A percentile compares a stretch with the other conserved stretches of the same genome.
These are phyloP conservation scores for Bolboschoenoplectus hybrid DNA, from an alignment of 202 grass and related monocot genomes.

Conservation along the genomic window DNA sequence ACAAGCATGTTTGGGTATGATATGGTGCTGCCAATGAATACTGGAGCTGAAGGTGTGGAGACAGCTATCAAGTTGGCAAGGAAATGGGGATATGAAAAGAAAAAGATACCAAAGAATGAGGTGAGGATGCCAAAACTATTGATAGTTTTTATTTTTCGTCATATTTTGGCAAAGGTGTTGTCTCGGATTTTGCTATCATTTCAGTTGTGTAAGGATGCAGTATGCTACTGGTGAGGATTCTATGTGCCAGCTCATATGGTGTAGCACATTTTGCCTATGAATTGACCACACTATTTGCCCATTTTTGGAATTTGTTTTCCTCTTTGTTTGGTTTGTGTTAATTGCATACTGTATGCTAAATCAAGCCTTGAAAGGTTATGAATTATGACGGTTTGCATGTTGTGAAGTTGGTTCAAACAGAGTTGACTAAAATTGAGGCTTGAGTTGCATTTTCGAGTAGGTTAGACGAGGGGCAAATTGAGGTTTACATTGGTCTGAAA, in stretches of 20 bases:
- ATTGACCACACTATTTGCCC: neutral
- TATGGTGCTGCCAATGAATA: constrained; percentile 99
- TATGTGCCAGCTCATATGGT: neutral
- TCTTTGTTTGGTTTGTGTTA: neutral
- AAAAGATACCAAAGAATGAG: constrained; percentile 80
- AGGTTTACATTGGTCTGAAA: neutral
- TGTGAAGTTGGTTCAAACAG: neutral
- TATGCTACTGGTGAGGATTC: neutral
- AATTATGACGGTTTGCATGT: neutral
- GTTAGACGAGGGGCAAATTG: constrained; percentile 20
- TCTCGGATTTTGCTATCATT: neutral
- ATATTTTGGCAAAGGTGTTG: neutral
- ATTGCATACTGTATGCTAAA: neutral
- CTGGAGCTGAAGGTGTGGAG: constrained; percentile 96
- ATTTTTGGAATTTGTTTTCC: neutral
- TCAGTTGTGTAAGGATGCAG: neutral
- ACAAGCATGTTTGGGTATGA: constrained; percentile 91
- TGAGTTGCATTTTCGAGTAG: constrained; percentile 10
- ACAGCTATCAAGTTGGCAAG: constrained; percentile 88
- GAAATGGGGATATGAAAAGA: constrained; percentile 99
- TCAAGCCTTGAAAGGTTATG: neutral
- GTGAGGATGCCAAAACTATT: constrained; percentile 35
- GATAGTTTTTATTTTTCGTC: constrained; percentile 21
- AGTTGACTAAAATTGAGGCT: neutral
- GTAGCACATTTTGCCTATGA: neutral